Conservation (phyloP, 2,329 filamentous ascomycete species). For the Calonectria ilicicola region DNA sequence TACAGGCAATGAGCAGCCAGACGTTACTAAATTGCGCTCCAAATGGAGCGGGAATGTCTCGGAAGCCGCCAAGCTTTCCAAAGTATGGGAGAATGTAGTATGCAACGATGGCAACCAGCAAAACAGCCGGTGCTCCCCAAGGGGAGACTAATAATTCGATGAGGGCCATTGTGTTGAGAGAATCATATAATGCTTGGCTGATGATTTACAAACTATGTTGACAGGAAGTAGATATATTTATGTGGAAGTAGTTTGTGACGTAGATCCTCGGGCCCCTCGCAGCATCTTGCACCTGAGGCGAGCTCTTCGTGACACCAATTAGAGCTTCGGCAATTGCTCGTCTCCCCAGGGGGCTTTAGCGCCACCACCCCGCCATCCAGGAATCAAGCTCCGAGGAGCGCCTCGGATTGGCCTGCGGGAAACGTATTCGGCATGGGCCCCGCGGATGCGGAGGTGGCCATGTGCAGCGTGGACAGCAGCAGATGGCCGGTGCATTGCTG, state of each 20-base stretch:
- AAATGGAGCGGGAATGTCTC: slow-evolving; percentile 72
- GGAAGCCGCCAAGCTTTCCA: slow-evolving; percentile 62
- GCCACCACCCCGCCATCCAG: neutral
- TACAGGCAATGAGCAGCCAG: slow-evolving; percentile 78
- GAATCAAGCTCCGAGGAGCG: slow-evolving; percentile 3
- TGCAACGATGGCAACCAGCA: slow-evolving; percentile 21
- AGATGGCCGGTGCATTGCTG: neutral
- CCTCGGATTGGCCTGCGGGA: slow-evolving; percentile 15
- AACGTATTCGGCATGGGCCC: slow-evolving; percentile 10
- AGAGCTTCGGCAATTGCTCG: slow-evolving; percentile 5
- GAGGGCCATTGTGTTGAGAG: slow-evolving; percentile 29
- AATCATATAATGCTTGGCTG: neutral
- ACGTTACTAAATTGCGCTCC: slow-evolving; percentile 77
- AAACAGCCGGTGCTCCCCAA: slow-evolving; percentile 31
- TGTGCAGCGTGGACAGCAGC: neutral
- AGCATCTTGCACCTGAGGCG: neutral
- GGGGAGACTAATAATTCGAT: slow-evolving; percentile 32
- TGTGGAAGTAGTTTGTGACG: neutral
- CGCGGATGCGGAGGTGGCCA: slow-evolving; percentile 3
- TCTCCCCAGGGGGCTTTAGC: neutral
- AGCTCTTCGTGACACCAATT: neutral
- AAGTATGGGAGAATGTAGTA: slow-evolving; percentile 57
- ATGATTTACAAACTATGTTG: neutral
- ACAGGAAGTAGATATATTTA: slow-evolving; percentile 13
- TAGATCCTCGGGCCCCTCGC: neutral